A percentile compares a stretch with the other conserved stretches of the same genome.
Conservation (phyloP, 2,329 filamentous ascomycete species). For the Acrocalymma vagum region DNA sequence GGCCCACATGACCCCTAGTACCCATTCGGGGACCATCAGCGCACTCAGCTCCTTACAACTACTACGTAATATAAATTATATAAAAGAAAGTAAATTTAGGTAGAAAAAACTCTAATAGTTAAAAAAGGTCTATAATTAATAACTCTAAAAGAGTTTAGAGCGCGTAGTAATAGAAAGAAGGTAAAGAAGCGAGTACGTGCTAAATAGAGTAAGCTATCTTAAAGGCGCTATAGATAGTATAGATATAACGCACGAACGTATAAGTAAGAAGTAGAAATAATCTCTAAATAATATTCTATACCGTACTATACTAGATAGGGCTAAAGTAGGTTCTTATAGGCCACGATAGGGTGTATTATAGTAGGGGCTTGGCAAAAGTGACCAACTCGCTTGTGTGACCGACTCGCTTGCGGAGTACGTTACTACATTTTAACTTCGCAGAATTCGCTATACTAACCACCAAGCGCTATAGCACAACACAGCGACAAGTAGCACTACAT, state of each 20-base stretch:
- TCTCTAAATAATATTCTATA: slow-evolving; percentile 6
- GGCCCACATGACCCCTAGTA: too few relatives aligned
- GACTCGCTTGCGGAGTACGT: too few relatives aligned
- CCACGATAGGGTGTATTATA: background rate
- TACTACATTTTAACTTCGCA: too few relatives aligned
- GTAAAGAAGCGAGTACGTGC: slow-evolving; percentile 2
- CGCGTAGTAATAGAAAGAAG: slow-evolving; percentile 10
- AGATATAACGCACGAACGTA: slow-evolving; percentile 2
- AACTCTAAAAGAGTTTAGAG: slow-evolving; percentile 15
- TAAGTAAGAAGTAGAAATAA: slow-evolving; percentile 1
- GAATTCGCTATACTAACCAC: too few relatives aligned
- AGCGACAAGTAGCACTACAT: too few relatives aligned
- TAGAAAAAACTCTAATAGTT: background rate
- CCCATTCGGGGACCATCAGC: too few relatives aligned
- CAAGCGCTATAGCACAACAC: too few relatives aligned
- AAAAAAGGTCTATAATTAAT: slow-evolving; percentile 8
- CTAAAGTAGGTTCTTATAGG: slow-evolving; percentile 1
- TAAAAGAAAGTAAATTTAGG: slow-evolving; percentile 6
- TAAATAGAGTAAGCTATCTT: slow-evolving; percentile 1
- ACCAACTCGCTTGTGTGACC: background rate
- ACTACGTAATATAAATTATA: slow-evolving; percentile 7
- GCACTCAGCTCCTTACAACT: too few relatives aligned
- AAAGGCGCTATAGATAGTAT: slow-evolving; percentile 1
- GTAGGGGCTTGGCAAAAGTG: slow-evolving; percentile 2
- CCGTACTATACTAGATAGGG: background rate